Base-by-base conservation (phyloP, 208 protist species). In the Sergeia podlipaevii region DNA sequence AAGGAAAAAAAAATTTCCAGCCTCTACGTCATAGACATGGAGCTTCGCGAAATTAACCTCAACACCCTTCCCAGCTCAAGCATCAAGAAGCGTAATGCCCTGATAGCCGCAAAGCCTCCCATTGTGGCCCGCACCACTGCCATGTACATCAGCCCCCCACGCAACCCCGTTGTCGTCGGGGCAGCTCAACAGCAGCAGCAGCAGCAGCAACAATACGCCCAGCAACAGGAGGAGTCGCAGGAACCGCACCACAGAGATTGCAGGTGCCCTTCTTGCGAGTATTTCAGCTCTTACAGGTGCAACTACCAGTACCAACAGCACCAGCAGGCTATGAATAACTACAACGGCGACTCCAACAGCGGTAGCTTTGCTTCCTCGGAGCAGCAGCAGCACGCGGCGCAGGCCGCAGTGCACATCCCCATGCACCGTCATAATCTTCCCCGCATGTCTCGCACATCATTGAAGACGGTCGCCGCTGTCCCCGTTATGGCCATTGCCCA, bases 81-180 rank as follows among this genome's bases (percentile, higher is more conserved):
- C 13, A n/a, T 4, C 11, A 54, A 64, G 37, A 65, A 42, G 26
- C 21, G 18, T n/a, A n/a, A 10, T 4, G 21, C 42, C 11, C 42
- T 26, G 5, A 32, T 49, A 8, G n/a, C n/a, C n/a, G n/a, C n/a
- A n/a, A n/a, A n/a, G n/a, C n/a, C n/a, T n/a, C n/a, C n/a, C n/a
- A n/a, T n/a, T n/a, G n/a, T n/a, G n/a, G n/a, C n/a, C n/a, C n/a
- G n/a, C n/a, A 29, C 54, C 24, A 46, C 56, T 38, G 77, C 82
- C 15, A 84, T 75, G 5, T 85, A 77, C 61, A 54, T 86, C 39
- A 74, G 65, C 46, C 82, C 82, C 4, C 82, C 82, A 5, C 82
- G 82, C 45, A 76, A 76, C 64, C 41, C 58, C 13, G 37, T 20
- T 32, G 13, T 29, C 6, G 13, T 43, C 42, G 42, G 32, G 43